Evolutionary conservation across 495 filamentous ascomycete species (phyloP).

Genomic region (Tricharina praecox): DNA sequence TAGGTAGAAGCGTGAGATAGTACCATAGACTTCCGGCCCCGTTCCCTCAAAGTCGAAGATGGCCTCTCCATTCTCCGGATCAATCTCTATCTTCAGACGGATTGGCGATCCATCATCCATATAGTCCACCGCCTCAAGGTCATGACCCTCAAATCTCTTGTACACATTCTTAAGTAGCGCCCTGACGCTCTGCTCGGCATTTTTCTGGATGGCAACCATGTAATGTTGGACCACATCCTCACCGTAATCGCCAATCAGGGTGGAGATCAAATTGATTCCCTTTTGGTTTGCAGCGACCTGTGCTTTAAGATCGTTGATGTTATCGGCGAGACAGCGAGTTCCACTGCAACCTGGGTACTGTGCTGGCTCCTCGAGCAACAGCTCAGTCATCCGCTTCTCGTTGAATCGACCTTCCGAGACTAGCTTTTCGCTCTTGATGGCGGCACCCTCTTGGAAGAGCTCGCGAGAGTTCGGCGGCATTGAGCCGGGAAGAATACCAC

Average conservation of each 20-base stretch:
- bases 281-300: slow-evolving; percentile 94
- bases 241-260: slow-evolving; percentile 75
- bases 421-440: slow-evolving; percentile 86
- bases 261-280: slow-evolving; percentile 75
- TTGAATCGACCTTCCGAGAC: slow-evolving; percentile 81
- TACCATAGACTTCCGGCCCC: slow-evolving; percentile 76
- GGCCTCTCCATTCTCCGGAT: slow-evolving; percentile 66
- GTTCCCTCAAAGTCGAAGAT: slow-evolving; percentile 85
- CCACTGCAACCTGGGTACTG: slow-evolving; percentile 76
- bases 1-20: too few relatives aligned
- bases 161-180: slow-evolving; percentile 66
- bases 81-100: slow-evolving; percentile 65
- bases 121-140: slow-evolving; percentile 60
- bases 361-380: slow-evolving; percentile 70
- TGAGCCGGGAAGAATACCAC: slow-evolving; percentile 83
- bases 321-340: slow-evolving; percentile 78
- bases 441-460: slow-evolving; percentile 83
- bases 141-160: slow-evolving; percentile 56
- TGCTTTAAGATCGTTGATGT: slow-evolving; percentile 88
- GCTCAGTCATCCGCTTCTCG: slow-evolving; percentile 67
- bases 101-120: slow-evolving; percentile 94
- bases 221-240: slow-evolving; percentile 87
- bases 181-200: slow-evolving; percentile 73
- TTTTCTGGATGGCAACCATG: slow-evolving; percentile 85
- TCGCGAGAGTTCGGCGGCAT: slow-evolving; percentile 94